Percentiles rank a stretch among this genome's conserved stretches.
Evolutionary conservation across 164 flowering plant genomes (phyloP).

Genomic region (Aristolochia californica): DNA sequence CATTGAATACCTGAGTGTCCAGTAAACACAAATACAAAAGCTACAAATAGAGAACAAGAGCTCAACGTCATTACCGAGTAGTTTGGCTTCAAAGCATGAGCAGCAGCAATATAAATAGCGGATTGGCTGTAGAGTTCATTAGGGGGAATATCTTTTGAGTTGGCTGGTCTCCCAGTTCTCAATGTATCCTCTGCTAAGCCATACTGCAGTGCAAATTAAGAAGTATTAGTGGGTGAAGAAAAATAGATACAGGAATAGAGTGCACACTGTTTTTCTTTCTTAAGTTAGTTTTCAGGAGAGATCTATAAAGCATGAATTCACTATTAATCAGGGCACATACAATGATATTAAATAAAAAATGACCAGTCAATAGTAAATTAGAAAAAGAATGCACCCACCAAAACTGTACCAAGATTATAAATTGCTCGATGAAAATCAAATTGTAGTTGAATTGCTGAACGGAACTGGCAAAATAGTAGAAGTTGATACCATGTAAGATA

Average conservation of each 20-base stretch:
- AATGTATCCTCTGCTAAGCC: constrained; percentile 96
- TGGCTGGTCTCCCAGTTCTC: constrained; percentile 63
- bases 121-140: constrained; percentile 87
- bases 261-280: no score
- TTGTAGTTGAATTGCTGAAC: constrained; percentile 86
- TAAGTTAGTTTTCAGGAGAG: no score
- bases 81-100: constrained; percentile 93
- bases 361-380: background rate
- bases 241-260: no score
- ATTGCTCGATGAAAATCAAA: constrained; percentile 98
- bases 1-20: no score
- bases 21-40: background rate
- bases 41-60: background rate
- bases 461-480: constrained; percentile 51
- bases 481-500: constrained; percentile 5
- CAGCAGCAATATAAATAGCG: constrained; percentile 95
- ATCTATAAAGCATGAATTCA: no score
- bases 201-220: constrained; percentile 38
- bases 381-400: constrained; percentile 47
- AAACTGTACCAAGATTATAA: constrained; percentile 97
- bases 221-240: background rate
- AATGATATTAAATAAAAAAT: no score
- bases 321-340: no score
- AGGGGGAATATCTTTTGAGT: constrained; percentile 56
- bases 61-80: constrained; percentile 51